Percentiles rank a stretch among this genome's conserved stretches.
phyloP scores from a whole-genome alignment of 179 eudicot species.

The Amaranthus tricolor region DNA sequence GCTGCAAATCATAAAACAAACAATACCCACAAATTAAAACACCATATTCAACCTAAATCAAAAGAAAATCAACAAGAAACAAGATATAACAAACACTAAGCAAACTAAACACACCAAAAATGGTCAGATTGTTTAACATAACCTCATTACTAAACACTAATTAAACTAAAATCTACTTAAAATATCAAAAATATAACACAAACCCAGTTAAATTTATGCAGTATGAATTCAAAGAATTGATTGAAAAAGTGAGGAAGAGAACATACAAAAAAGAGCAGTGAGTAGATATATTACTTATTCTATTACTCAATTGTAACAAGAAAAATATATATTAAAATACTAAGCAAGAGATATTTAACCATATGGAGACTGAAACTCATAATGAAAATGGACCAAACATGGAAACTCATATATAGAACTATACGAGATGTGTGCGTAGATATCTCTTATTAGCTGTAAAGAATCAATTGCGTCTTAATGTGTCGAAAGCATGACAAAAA shows the following conservation, averaged over 20 bases:
- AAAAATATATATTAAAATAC: too few species aligned
- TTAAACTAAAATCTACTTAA: not conserved
- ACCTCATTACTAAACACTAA: constrained; percentile 1
- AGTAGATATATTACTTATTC: not conserved
- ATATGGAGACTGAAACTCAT: too few species aligned
- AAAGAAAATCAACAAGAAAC: constrained; percentile 5
- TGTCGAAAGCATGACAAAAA: constrained; percentile 5
- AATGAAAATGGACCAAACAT: too few species aligned
- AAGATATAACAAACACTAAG: not conserved
- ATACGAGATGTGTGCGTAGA: too few species aligned
- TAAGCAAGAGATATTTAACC: too few species aligned
- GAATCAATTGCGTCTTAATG: not conserved
- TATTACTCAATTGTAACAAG: too few species aligned
- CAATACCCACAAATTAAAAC: constrained; percentile 10
- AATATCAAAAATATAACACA: constrained; percentile 4
- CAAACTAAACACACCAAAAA: constrained; percentile 1
- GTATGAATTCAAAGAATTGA: not conserved
- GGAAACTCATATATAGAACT: not conserved
- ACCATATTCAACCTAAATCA: not conserved
- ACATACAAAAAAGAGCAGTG: constrained; percentile 25
- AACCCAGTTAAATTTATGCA: not conserved
- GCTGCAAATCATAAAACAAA: constrained; percentile 27
- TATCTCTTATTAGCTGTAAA: not conserved
- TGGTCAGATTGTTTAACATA: constrained; percentile 4
- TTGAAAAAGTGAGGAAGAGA: not conserved